Percentiles rank a stretch among this genome's conserved stretches.
Conservation (phyloP, 352 stramenopile genomes). For the Bremia lactucae region DNA sequence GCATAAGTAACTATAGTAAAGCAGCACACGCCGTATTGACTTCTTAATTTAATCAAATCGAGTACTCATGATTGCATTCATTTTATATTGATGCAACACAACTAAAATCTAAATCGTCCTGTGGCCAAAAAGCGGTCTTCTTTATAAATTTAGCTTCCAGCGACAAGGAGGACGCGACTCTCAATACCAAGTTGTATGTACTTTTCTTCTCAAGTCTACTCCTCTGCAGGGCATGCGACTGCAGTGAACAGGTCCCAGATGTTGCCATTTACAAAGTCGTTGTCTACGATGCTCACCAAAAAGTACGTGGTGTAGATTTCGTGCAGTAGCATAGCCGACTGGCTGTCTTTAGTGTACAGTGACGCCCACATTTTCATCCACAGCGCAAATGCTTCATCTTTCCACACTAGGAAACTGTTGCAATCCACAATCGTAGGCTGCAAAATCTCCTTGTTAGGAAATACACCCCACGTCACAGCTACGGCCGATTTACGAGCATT, state of each 20-base stretch:
- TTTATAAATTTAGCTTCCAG: constrained; percentile 21
- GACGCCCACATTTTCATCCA: constrained; percentile 95
- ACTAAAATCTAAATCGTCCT: constrained; percentile 37
- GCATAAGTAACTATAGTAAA: no score
- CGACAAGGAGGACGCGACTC: constrained; percentile 32
- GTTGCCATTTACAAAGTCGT: constrained; percentile 90
- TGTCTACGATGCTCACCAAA: constrained; percentile 97
- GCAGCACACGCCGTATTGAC: no score
- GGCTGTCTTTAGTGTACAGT: constrained; percentile 89
- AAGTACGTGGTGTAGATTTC: constrained; percentile 95
- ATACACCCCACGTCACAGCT: constrained; percentile 97
- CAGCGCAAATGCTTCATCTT: constrained; percentile 95
- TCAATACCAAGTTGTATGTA: no score
- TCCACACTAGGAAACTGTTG: constrained; percentile 92
- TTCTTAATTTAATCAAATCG: no score
- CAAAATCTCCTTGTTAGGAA: constrained; percentile 93
- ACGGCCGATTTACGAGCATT: constrained; percentile 88
- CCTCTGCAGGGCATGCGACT: no score
- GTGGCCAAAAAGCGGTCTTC: constrained; percentile 19
- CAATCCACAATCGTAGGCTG: constrained; percentile 98
- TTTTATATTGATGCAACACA: no score
- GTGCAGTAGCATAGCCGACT: constrained; percentile 88
- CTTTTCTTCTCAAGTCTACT: background rate
- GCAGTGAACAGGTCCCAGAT: constrained; percentile 75
- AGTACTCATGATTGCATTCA: no score